These are phyloP conservation scores for rapeseed (Brassica napus) DNA, from an alignment of 345 rosid genomes.

Conservation along the genomic window DNA sequence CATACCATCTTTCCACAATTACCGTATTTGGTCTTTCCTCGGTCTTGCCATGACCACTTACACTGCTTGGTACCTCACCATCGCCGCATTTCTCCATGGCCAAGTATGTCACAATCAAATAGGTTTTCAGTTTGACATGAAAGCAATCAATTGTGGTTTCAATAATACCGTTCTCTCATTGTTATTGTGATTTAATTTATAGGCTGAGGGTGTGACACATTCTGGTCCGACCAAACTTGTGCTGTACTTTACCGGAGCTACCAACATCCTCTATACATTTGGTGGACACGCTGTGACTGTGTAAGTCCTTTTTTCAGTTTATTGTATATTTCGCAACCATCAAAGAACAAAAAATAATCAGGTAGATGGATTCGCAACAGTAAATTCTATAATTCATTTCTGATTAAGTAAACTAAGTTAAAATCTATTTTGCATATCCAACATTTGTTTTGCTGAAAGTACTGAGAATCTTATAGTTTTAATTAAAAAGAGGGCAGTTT, in stretches of 20 bases:
- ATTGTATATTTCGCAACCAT: neutral
- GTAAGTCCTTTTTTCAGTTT: conserved; percentile 47
- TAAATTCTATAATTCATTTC: neutral
- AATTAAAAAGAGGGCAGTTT: neutral
- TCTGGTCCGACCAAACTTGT: conserved; percentile 77
- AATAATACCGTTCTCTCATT: neutral
- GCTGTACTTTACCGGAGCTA: conserved; percentile 97
- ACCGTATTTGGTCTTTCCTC: conserved; percentile 95
- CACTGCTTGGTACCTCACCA: conserved; percentile 92
- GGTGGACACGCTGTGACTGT: conserved; percentile 99
- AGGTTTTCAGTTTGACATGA: neutral
- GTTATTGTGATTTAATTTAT: conserved; percentile 9
- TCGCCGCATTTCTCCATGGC: conserved; percentile 76
- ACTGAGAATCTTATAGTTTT: neutral
- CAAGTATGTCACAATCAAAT: conserved; percentile 49
- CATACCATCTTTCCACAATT: conserved; percentile 93
- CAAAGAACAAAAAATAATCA: neutral
- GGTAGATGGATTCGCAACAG: neutral
- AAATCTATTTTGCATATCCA: neutral
- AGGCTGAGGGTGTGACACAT: conserved; percentile 71
- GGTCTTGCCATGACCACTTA: conserved; percentile 98
- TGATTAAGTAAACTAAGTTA: neutral
- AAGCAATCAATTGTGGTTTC: neutral
- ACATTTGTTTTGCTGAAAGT: neutral
- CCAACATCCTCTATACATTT: conserved; percentile 95